Conservation (phyloP, 192 early-diverging fungal genomes). For the Podila clonocystis region DNA sequence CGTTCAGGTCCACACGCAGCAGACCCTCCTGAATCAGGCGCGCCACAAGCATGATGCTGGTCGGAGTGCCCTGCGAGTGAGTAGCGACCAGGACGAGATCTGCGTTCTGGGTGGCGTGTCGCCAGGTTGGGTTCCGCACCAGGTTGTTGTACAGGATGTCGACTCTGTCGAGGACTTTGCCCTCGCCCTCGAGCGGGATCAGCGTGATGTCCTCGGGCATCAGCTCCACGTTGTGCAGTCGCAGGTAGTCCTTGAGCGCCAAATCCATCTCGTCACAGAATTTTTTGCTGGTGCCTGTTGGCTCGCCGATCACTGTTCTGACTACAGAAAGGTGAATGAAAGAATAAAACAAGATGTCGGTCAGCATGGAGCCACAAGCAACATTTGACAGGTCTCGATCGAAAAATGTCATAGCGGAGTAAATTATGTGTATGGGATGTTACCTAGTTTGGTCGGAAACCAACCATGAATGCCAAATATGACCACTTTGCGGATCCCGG, state of each 20-base stretch:
- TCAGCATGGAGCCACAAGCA: background rate
- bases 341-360: background rate
- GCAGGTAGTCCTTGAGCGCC: slow-evolving; percentile 68
- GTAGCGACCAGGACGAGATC: slow-evolving; percentile 90
- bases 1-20: slow-evolving; percentile 57
- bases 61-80: slow-evolving; percentile 95
- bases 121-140: slow-evolving; percentile 59
- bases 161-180: slow-evolving; percentile 89
- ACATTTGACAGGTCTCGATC: too few relatives aligned
- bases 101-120: slow-evolving; percentile 56
- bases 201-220: slow-evolving; percentile 64
- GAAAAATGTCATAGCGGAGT: too few relatives aligned
- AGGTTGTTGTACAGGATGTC: slow-evolving; percentile 84
- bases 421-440: too few relatives aligned
- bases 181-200: slow-evolving; percentile 92
- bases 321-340: slow-evolving; percentile 10
- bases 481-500: slow-evolving; percentile 64
- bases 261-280: slow-evolving; percentile 91
- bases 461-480: slow-evolving; percentile 93
- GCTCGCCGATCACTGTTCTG: slow-evolving; percentile 86
- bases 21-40: slow-evolving; percentile 71
- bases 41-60: slow-evolving; percentile 81
- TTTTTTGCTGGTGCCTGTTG: slow-evolving; percentile 89
- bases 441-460: slow-evolving; percentile 80
- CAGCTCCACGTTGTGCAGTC: slow-evolving; percentile 58